Evolutionary conservation across 495 filamentous ascomycete species (phyloP).

Genomic region (Amniculicola lignicola): DNA sequence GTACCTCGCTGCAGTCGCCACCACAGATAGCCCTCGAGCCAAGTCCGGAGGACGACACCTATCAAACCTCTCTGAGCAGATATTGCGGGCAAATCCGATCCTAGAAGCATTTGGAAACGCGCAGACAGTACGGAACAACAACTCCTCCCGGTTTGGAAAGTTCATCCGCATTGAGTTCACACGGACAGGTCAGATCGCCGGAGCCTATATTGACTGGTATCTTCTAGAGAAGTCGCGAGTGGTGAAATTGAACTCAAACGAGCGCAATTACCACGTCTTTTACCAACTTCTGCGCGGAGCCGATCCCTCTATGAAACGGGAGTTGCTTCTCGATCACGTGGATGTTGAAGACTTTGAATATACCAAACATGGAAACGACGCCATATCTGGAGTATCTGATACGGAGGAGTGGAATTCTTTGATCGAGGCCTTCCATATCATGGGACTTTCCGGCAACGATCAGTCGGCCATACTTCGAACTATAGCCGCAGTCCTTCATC

Average conservation of each 20-base stretch:
- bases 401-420: slow-evolving; percentile 83
- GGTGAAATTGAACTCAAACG: slow-evolving; percentile 76
- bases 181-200: slow-evolving; percentile 83
- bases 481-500: slow-evolving; percentile 84
- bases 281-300: slow-evolving; percentile 92
- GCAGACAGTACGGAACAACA: slow-evolving; percentile 96
- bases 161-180: slow-evolving; percentile 98
- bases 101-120: slow-evolving; percentile 98
- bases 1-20: slow-evolving; percentile 92
- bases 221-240: slow-evolving; percentile 95
- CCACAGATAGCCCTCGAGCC: slow-evolving; percentile 66
- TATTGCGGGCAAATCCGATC: slow-evolving; percentile 93
- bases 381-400: slow-evolving; percentile 87
- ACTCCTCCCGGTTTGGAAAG: slow-evolving; percentile 97
- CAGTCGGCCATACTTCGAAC: slow-evolving; percentile 79
- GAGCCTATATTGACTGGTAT: slow-evolving; percentile 98
- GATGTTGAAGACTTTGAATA: slow-evolving; percentile 87
- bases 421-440: slow-evolving; percentile 89
- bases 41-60: slow-evolving; percentile 63
- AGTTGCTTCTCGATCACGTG: slow-evolving; percentile 68
- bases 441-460: slow-evolving; percentile 88
- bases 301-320: slow-evolving; percentile 64
- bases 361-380: slow-evolving; percentile 84
- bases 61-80: slow-evolving; percentile 92
- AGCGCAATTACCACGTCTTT: slow-evolving; percentile 97